Conservation (phyloP, 129 eudicot species). For the Arctium minus region DNA sequence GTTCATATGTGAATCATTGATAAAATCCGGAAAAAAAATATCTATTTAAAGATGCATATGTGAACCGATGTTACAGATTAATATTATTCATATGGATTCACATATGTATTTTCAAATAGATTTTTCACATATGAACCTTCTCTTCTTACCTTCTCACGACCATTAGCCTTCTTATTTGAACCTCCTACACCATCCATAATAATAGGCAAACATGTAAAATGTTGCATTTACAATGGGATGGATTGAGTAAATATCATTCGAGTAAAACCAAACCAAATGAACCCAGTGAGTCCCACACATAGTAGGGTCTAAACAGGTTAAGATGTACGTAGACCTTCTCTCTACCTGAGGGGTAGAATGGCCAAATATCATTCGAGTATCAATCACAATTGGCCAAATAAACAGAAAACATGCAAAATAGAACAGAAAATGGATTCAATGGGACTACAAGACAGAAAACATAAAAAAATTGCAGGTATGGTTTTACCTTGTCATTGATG, state of each 20-base stretch:
- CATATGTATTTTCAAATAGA: neutral
- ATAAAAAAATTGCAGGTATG: neutral
- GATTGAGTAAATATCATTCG: neutral
- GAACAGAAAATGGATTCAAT: neutral
- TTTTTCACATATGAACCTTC: neutral
- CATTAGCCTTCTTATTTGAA: neutral
- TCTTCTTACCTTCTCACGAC: neutral
- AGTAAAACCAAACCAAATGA: neutral
- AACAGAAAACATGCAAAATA: neutral
- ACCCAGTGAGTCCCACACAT: neutral
- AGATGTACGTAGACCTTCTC: neutral
- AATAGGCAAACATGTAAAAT: neutral
- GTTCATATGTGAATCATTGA: neutral
- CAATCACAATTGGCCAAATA: neutral
- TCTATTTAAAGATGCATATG: neutral
- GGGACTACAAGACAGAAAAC: neutral
- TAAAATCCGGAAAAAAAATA: too few relatives aligned
- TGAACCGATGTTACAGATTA: neutral
- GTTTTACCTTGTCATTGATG: conserved; percentile 47
- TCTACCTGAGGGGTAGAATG: neutral
- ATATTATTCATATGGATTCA: neutral
- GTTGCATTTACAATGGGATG: neutral
- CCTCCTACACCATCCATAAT: neutral
- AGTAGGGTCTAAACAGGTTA: neutral
- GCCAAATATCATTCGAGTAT: neutral